A percentile compares a stretch with the other conserved stretches of the same genome.
These are phyloP conservation scores for Yamadazyma jaroonii DNA, from an alignment of 1,139 yeast species.

Conservation along the genomic window DNA sequence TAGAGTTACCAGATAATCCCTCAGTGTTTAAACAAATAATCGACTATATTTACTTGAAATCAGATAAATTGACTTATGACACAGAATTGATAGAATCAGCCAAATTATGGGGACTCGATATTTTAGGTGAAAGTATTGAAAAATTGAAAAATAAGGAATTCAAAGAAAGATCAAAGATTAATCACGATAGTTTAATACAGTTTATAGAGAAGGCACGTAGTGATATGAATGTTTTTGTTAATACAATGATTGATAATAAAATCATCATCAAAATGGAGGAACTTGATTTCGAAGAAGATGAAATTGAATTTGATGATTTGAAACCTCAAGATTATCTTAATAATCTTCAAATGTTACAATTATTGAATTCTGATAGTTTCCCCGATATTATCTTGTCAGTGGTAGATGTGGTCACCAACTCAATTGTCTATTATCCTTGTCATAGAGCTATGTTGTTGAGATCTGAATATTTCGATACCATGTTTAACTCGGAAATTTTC, in stretches of 20 bases:
- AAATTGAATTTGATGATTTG: conserved; percentile 32
- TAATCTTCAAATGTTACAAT: conserved; percentile 13
- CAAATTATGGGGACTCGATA: conserved; percentile 6
- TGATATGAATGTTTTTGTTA: conserved; percentile 42
- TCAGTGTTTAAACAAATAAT: conserved; percentile 32
- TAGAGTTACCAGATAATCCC: conserved; percentile 17
- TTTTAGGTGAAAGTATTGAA: conserved; percentile 2
- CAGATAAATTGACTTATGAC: conserved; percentile 22
- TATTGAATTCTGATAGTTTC: conserved; percentile 24
- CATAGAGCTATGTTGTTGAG: conserved; percentile 61
- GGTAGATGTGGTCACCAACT: conserved; percentile 25
- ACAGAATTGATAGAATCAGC: conserved; percentile 7
- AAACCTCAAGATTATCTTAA: conserved; percentile 18
- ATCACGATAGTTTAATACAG: conserved; percentile 42
- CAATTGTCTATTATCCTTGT: conserved; percentile 50
- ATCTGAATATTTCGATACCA: conserved; percentile 62
- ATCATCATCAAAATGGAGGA: conserved; percentile 12
- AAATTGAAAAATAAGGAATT: conserved; percentile 12
- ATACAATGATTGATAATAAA: conserved; percentile 31
- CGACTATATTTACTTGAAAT: conserved; percentile 51
- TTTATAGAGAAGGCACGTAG: conserved; percentile 48
- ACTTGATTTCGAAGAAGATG: conserved; percentile 20
- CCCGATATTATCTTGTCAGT: conserved; percentile 52
- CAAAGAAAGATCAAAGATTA: conserved; percentile 36
- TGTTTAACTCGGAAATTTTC: conserved; percentile 54